Conservation (phyloP, 306 rosid species). For the Cicer chorassanicum region DNA sequence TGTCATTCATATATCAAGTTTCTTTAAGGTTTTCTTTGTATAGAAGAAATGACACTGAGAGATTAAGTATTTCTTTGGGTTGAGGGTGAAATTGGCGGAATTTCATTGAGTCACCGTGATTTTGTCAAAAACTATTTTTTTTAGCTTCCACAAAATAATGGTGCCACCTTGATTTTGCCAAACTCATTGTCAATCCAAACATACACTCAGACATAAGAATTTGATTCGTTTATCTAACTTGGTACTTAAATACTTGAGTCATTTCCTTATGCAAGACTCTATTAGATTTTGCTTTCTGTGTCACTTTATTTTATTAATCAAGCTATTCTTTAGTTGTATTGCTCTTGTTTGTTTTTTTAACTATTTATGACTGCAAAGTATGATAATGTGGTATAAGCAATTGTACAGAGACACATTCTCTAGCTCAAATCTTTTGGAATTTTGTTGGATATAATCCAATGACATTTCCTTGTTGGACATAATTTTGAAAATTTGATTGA, state of each 20-base stretch:
- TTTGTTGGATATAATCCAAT: conserved; percentile 4
- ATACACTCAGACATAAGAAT: not conserved
- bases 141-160: too few relatives aligned
- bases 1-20: not conserved
- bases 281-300: too few relatives aligned
- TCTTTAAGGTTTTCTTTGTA: conserved; percentile 3
- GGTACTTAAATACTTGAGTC: not conserved
- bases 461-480: conserved; percentile 1
- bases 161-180: too few relatives aligned
- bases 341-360: not conserved
- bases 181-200: not conserved
- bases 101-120: too few relatives aligned
- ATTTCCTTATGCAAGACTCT: too few relatives aligned
- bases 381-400: not conserved
- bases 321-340: not conserved
- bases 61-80: not conserved
- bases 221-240: conserved; percentile 29
- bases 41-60: conserved; percentile 5
- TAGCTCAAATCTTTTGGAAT: conserved; percentile 8
- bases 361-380: conserved; percentile 9
- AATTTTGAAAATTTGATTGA: conserved; percentile 1
- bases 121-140: too few relatives aligned
- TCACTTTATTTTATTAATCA: too few relatives aligned
- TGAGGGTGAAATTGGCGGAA: too few relatives aligned
- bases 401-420: conserved; percentile 20